A percentile compares a stretch with the other conserved stretches of the same genome.
Conservation (phyloP, 1,284 basidiomycete species). For the Trametes pubescens region DNA sequence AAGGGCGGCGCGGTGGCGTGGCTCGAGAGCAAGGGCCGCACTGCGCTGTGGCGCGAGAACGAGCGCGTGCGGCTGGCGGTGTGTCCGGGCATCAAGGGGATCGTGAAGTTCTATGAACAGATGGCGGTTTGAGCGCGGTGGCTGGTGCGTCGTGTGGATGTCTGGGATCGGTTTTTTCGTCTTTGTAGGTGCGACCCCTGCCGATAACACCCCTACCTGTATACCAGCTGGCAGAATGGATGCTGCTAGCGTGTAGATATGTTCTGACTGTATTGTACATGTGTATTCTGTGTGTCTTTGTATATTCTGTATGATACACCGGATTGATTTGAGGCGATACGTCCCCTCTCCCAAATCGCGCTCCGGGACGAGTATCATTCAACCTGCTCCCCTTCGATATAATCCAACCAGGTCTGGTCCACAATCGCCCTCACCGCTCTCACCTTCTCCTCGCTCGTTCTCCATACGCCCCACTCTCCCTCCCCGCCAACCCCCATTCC, state of each 20-base stretch:
- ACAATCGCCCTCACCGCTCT: slow-evolving; percentile 58
- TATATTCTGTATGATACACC: neutral
- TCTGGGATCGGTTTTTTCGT: neutral
- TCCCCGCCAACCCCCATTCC: slow-evolving; percentile 68
- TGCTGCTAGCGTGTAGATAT: too few species aligned
- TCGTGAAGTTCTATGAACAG: slow-evolving; percentile 65
- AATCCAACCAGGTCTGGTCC: slow-evolving; percentile 42
- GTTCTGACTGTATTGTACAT: neutral
- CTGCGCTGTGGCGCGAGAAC: slow-evolving; percentile 57
- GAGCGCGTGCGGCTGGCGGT: slow-evolving; percentile 72
- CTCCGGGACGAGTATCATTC: slow-evolving; percentile 1
- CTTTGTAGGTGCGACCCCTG: too few species aligned
- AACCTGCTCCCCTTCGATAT: slow-evolving; percentile 1
- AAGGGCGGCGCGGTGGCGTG: slow-evolving; percentile 54
- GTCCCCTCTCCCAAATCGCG: too few species aligned
- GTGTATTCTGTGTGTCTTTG: neutral
- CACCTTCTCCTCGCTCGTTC: slow-evolving; percentile 61
- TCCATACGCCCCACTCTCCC: slow-evolving; percentile 74
- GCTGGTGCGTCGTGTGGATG: neutral
- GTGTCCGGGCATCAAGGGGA: slow-evolving; percentile 67
- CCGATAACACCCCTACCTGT: neutral
- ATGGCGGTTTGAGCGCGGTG: slow-evolving; percentile 25
- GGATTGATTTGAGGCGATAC: too few species aligned
- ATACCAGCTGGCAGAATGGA: neutral
- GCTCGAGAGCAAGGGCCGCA: slow-evolving; percentile 58